Conservation (phyloP, 768 basidiomycete species). For the Rhodotorula toruloides region DNA sequence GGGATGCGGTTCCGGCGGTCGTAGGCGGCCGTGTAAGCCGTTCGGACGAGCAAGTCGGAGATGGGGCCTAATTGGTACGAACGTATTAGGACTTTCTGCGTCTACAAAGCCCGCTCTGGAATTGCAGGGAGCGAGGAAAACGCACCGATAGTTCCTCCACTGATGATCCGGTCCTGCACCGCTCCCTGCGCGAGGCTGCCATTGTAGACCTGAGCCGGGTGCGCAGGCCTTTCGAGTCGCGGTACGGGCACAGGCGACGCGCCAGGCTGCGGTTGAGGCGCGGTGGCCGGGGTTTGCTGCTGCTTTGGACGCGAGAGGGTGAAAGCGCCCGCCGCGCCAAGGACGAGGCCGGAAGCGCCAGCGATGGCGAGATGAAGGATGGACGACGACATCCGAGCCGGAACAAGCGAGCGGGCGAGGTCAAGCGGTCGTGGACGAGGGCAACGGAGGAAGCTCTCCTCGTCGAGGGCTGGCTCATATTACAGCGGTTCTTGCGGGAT, state of each 20-base stretch:
- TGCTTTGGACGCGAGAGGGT: not conserved
- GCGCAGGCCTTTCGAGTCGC: not conserved
- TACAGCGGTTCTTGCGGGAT: no score
- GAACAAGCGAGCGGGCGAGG: conserved; percentile 8
- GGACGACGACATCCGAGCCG: conserved; percentile 2
- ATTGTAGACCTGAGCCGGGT: conserved; percentile 13
- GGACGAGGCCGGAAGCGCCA: conserved; percentile 20
- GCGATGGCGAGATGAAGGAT: conserved; percentile 22
- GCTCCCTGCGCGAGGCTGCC: conserved; percentile 3
- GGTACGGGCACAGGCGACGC: not conserved
- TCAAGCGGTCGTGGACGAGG: conserved; percentile 7
- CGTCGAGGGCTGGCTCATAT: no score
- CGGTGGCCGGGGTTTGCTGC: not conserved
- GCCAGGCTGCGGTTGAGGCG: not conserved
- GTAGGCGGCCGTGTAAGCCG: conserved; percentile 55
- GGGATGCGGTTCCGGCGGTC: conserved; percentile 86
- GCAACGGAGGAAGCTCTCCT: no score
- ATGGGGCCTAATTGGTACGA: no score
- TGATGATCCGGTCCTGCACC: conserved; percentile 1
- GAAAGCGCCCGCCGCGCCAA: conserved; percentile 29
- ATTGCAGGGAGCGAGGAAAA: not conserved
- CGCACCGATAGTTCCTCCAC: conserved; percentile 21
- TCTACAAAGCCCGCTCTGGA: no score
- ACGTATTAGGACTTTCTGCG: no score
- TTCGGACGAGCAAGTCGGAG: conserved; percentile 27